Evolutionary conservation across 202 grass and related monocot genomes (phyloP), one percentile per base, ranked within the genome.

Genomic region (Carex arenaria): DNA sequence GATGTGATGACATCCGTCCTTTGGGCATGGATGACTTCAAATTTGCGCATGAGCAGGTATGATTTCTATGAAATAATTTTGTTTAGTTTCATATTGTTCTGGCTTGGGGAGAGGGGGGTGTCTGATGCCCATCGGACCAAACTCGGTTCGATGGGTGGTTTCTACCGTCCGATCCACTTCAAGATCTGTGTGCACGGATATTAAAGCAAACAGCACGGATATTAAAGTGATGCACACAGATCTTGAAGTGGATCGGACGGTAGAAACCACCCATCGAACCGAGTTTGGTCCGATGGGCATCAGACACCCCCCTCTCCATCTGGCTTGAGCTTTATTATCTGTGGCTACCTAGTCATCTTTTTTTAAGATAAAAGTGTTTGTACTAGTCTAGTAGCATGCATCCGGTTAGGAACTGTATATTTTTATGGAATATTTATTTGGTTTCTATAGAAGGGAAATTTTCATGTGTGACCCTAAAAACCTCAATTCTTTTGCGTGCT

Each of bases 21-120:
- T 85, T 99, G 84, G 88, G 88, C 86, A 89, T 94, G 65, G 93
- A 89, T 18, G 96, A 99, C 69, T 92, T 99, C 88, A 99, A 96
- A 92, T 99, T 88, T 84, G 91, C 96, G 20, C 96, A 99, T 87
- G 96, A 99, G 83, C 93, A 99, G 93, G 96, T 98, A 79, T 64
- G 79, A 63, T 49, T 20, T 64, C 15, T 40, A 19, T 13, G n/a
- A 34, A 55, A 82, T 22, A 10, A 36, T 34, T 34, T 20, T 32
- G 51, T 85, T 63, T 42, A 10, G 14, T 43, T 66, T 23, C 69
- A 43, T 55, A 10, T 61, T 56, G 11, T 49, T 51, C 22, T 14
- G 10, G 10, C 28, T 36, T 83, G 11, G n/a, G n/a, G n/a, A n/a
- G n/a, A n/a, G n/a, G n/a, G n/a, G n/a, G n/a, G n/a, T n/a, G n/a